Conservation (phyloP, 2,329 filamentous ascomycete species). For the Scytalidium sp. region DNA sequence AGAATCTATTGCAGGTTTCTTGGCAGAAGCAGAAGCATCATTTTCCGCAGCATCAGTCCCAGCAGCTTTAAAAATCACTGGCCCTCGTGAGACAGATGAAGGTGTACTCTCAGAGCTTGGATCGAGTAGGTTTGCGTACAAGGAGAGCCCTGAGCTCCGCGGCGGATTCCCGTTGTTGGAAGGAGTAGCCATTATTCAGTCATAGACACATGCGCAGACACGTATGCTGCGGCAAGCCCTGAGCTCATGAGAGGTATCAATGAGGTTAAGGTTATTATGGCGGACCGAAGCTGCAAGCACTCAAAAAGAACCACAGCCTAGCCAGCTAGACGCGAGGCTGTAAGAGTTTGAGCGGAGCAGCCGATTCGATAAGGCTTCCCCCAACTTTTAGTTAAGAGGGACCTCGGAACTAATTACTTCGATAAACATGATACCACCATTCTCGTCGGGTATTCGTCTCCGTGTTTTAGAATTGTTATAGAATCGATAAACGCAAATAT, state of each 20-base stretch:
- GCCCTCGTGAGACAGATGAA: conserved; percentile 70
- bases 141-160: conserved; percentile 56
- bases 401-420: too few species aligned
- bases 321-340: not conserved
- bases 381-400: too few species aligned
- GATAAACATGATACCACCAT: not conserved
- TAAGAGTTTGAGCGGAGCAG: not conserved
- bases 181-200: conserved; percentile 24
- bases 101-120: conserved; percentile 46
- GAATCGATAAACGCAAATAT: too few species aligned
- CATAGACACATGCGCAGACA: not conserved
- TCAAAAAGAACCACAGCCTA: not conserved
- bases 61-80: conserved; percentile 64
- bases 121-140: conserved; percentile 83
- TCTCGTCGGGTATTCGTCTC: not conserved
- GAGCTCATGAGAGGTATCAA: not conserved
- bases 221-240: not conserved
- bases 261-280: not conserved
- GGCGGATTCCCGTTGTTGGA: conserved; percentile 18
- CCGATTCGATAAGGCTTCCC: not conserved
- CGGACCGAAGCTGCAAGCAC: not conserved
- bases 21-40: conserved; percentile 42
- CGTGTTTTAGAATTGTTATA: not conserved
- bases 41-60: conserved; percentile 42
- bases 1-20: conserved; percentile 57